These are phyloP conservation scores for Ophioceras dolichostomum DNA, from an alignment of 2,329 filamentous ascomycete genomes.

Conservation along the genomic window DNA sequence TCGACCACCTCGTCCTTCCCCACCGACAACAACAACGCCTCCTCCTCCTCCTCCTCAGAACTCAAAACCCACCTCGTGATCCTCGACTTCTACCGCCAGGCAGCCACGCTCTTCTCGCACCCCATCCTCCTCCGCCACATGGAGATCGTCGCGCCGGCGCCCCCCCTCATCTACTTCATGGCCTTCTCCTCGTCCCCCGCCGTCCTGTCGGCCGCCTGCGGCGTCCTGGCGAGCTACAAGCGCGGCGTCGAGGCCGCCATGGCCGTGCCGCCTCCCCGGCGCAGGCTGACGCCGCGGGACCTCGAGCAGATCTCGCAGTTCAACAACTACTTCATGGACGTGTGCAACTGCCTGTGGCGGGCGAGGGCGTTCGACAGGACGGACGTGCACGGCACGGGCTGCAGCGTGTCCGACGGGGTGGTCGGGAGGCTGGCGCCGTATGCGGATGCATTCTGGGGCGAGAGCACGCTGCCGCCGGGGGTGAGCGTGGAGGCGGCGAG, in stretches of 20 bases:
- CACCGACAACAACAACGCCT: too few species aligned
- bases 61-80: conserved; percentile 45
- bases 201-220: conserved; percentile 56
- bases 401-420: conserved; percentile 25
- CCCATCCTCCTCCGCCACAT: conserved; percentile 35
- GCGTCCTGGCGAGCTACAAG: conserved; percentile 62
- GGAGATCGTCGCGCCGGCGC: conserved; percentile 55
- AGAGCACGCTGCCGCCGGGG: neutral
- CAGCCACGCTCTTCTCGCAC: conserved; percentile 43
- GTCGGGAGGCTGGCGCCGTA: neutral
- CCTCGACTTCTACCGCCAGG: conserved; percentile 57
- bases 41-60: too few species aligned
- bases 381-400: conserved; percentile 51
- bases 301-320: conserved; percentile 54
- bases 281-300: conserved; percentile 31
- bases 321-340: conserved; percentile 78
- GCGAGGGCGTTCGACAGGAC: conserved; percentile 54
- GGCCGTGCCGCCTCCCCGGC: conserved; percentile 18
- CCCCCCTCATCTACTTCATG: conserved; percentile 57
- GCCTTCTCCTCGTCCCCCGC: conserved; percentile 53
- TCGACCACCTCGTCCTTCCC: conserved; percentile 34
- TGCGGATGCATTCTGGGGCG: too few species aligned
- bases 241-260: conserved; percentile 57
- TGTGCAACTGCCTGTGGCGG: conserved; percentile 76
- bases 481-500: neutral